Evolutionary conservation across 176 grass and related monocot genomes (phyloP), one percentile per base, ranked within the genome.

Genomic region (Phyllostachys edulis): DNA sequence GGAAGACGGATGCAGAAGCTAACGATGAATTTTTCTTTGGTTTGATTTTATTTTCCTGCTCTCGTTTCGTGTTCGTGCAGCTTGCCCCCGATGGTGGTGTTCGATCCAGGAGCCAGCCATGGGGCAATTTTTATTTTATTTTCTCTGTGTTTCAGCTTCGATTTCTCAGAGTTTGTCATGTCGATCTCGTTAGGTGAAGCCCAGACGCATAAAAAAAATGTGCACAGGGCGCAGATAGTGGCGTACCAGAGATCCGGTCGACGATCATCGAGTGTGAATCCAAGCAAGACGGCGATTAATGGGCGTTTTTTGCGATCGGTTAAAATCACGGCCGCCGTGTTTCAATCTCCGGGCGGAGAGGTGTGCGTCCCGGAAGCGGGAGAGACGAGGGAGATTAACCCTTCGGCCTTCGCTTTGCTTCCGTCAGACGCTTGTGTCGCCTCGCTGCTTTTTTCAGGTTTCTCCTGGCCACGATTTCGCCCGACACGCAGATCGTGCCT

Each of bases 231-330:
- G 72, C 8, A 71, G 14, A 1, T 5, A 51, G 26, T 10, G 14
- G 64, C 29, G n/a, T n/a, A n/a, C n/a, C 21, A 59, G 73, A 6
- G 76, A 80, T 85, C 68, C 49, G 38, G 3, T 18, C 9, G 63
- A 14, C 15, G 64, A 16, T n/a, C 29, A 5, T 7, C 7, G 9
- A 41, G 42, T 20, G 69, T 59, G 62, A 39, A 49, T 76, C 87
- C 44, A 29, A 85, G 77, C 77, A 71, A 57, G 66, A 81, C 55
- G 71, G 71, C 45, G 78, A 85, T 50, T 75, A 68, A 39, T 80
- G 47, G 7, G 21, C 0, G 1, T 26, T 39, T 2, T 1, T 23
- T 14, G 40, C 49, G 34, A n/a, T 64, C 18, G 63, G 66, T 3
- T 14, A 8, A 2, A 67, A 38, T 24, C 44, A 20, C 8, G 37